Conservation (phyloP, 805 yeast genomes). For the Saccharomycopsis fermentans region DNA sequence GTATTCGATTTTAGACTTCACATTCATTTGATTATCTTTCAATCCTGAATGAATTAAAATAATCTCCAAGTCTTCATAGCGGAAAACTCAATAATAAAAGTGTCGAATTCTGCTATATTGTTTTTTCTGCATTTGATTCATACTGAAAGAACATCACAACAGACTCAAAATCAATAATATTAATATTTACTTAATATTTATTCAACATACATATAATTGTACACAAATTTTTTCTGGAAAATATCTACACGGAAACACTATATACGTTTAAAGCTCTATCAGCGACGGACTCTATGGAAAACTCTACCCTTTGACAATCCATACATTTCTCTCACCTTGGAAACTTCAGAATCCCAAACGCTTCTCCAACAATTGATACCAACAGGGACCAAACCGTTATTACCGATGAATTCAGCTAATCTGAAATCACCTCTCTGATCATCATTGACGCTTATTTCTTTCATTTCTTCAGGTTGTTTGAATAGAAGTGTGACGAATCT, state of each 20-base stretch:
- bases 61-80: too few species aligned
- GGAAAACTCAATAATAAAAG: too few species aligned
- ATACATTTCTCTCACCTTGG: conserved; percentile 55
- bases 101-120: too few species aligned
- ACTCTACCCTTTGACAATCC: conserved; percentile 71
- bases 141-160: too few species aligned
- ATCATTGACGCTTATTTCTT: conserved; percentile 20
- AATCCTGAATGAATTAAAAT: too few species aligned
- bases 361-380: conserved; percentile 94
- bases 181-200: neutral
- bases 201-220: neutral
- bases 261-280: conserved; percentile 4
- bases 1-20: too few species aligned
- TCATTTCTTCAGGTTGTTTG: conserved; percentile 42
- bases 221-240: neutral
- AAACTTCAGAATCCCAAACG: conserved; percentile 67
- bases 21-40: too few species aligned
- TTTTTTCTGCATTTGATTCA: too few species aligned
- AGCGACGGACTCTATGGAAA: conserved; percentile 51
- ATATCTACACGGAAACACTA: neutral
- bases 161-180: neutral
- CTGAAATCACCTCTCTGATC: conserved; percentile 46
- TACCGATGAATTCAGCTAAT: conserved; percentile 55
- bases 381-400: conserved; percentile 53
- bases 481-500: conserved; percentile 87